Percentiles rank a stretch among this genome's conserved stretches.
These are phyloP conservation scores for Asterophora lycoperdoides DNA, from an alignment of 768 basidiomycete species.

Conservation along the genomic window DNA sequence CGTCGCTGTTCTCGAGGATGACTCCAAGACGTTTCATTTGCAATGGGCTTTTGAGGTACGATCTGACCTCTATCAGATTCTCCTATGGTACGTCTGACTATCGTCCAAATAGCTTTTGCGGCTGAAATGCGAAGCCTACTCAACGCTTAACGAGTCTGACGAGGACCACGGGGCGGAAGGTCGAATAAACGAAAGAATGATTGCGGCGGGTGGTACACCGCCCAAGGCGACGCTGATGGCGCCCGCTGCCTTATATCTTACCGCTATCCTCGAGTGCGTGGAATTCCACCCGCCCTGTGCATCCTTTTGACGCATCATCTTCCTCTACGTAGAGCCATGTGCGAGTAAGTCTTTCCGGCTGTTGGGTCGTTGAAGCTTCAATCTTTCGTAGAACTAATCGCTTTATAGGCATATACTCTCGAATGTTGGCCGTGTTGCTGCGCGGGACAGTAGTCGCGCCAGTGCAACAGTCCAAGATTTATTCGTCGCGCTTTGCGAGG, in stretches of 20 bases:
- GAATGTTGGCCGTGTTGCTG: slow-evolving; percentile 78
- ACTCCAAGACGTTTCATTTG: slow-evolving; percentile 58
- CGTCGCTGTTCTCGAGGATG: slow-evolving; percentile 38
- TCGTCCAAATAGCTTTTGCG: slow-evolving; percentile 54
- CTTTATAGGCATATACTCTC: slow-evolving; percentile 72
- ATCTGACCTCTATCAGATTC: slow-evolving; percentile 8
- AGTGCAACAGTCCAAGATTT: slow-evolving; percentile 76
- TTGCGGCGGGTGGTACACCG: slow-evolving; percentile 42
- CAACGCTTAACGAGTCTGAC: slow-evolving; percentile 75
- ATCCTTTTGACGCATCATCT: slow-evolving; percentile 24
- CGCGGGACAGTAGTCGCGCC: slow-evolving; percentile 79
- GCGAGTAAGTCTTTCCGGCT: slow-evolving; percentile 61
- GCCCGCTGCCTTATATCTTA: slow-evolving; percentile 85
- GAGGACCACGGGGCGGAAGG: slow-evolving; percentile 67
- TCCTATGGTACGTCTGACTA: slow-evolving; percentile 7
- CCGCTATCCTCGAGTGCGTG: slow-evolving; percentile 89
- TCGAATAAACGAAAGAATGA: slow-evolving; percentile 61
- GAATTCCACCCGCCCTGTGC: slow-evolving; percentile 12
- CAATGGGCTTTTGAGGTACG: slow-evolving; percentile 75
- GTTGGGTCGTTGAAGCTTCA: background rate
- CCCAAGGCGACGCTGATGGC: slow-evolving; percentile 58
- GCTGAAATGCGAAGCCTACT: slow-evolving; percentile 86
- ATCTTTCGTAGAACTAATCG: slow-evolving; percentile 8
- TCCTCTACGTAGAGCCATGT: slow-evolving; percentile 55
- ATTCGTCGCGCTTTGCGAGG: slow-evolving; percentile 86